These are phyloP conservation scores for Nothophytophthora sp. DNA, from an alignment of 352 stramenopile species.

Conservation along the genomic window DNA sequence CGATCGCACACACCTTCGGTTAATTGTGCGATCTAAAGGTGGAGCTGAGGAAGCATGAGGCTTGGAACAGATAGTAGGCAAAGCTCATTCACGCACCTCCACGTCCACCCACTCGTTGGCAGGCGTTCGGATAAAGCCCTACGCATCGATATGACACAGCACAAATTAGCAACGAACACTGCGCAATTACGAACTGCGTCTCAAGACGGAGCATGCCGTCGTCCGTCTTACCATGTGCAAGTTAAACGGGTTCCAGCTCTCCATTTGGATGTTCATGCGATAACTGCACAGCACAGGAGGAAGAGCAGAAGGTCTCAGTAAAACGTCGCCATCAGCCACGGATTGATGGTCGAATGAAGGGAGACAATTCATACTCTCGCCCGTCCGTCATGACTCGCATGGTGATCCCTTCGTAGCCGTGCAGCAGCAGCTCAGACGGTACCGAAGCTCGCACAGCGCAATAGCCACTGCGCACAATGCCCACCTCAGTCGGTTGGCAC, in stretches of 20 bases:
- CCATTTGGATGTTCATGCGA: constrained; percentile 84
- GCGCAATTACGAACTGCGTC: neutral
- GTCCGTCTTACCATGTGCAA: constrained; percentile 87
- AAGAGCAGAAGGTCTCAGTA: neutral
- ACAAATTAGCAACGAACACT: no score
- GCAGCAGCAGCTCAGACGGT: constrained; percentile 52
- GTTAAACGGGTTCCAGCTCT: constrained; percentile 88
- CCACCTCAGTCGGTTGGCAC: constrained; percentile 74
- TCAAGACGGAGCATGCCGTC: no score
- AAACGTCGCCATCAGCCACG: neutral
- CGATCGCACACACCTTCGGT: neutral
- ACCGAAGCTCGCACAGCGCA: constrained; percentile 73
- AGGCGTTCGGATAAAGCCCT: constrained; percentile 83
- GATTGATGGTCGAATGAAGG: neutral
- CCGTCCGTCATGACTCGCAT: constrained; percentile 90
- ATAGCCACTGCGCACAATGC: constrained; percentile 83
- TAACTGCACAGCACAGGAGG: constrained; percentile 34
- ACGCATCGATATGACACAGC: no score
- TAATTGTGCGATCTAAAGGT: neutral
- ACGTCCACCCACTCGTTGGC: constrained; percentile 85
- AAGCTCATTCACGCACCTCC: constrained; percentile 36
- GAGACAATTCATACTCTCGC: constrained; percentile 44
- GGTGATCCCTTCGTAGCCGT: constrained; percentile 82
- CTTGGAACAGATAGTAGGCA: neutral
- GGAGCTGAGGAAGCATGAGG: neutral